phyloP scores from a whole-genome alignment of 331 rosid species.

The Telfairia occidentalis region DNA sequence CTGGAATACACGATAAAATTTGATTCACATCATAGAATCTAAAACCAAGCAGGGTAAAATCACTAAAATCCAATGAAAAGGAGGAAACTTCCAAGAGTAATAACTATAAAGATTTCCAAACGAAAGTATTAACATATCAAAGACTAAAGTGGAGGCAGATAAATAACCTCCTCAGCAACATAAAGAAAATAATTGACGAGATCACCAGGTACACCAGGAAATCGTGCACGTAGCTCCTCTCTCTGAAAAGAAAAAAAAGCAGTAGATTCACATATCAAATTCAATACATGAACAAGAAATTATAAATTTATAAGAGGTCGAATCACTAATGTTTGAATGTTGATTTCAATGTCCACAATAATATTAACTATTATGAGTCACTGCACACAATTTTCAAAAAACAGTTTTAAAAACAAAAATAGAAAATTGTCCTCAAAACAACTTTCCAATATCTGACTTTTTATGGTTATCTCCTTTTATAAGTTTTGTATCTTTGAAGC shows the following conservation, averaged over 20 bases:
- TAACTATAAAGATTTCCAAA: neutral
- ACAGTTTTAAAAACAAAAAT: neutral
- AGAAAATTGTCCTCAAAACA: neutral
- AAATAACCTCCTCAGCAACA: slow-evolving; percentile 92
- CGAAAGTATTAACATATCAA: slow-evolving; percentile 4
- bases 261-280: neutral
- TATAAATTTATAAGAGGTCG: no score
- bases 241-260: slow-evolving; percentile 41
- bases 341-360: neutral
- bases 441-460: no score
- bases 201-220: slow-evolving; percentile 99
- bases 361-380: neutral
- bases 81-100: neutral
- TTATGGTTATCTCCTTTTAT: no score
- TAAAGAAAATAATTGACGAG: slow-evolving; percentile 88
- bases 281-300: neutral
- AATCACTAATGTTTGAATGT: neutral
- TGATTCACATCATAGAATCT: neutral
- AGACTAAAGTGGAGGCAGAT: slow-evolving; percentile 10
- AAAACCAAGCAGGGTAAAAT: neutral
- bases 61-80: neutral
- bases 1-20: slow-evolving; percentile 26
- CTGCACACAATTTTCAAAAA: neutral
- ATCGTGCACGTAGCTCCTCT: slow-evolving; percentile 96
- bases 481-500: no score